Conservation (phyloP, 805 yeast genomes). For the Wickerhamomyces bovis region DNA sequence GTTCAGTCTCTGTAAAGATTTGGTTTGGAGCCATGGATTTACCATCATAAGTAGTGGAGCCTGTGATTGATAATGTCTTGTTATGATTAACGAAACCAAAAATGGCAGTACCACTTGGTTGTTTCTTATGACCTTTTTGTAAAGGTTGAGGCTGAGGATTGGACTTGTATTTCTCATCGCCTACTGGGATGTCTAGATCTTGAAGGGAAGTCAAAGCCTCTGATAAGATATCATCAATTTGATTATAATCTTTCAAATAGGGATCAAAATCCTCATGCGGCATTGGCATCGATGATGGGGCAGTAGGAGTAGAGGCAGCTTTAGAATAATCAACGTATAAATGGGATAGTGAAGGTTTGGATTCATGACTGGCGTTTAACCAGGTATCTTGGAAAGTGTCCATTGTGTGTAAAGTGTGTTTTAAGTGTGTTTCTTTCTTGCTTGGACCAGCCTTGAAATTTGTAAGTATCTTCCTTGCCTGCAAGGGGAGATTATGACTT, state of each 20-base stretch:
- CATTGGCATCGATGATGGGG: constrained; percentile 1
- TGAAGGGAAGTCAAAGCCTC: constrained; percentile 50
- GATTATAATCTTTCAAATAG: constrained; percentile 11
- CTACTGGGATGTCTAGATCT: constrained; percentile 57
- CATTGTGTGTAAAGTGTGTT: too few species aligned
- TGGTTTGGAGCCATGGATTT: constrained; percentile 19
- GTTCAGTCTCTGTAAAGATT: constrained; percentile 10
- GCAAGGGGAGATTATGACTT: constrained; percentile 7
- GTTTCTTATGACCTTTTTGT: constrained; percentile 43
- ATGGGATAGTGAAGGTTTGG: constrained; percentile 4
- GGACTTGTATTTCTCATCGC: constrained; percentile 12
- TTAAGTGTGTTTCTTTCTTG: background rate
- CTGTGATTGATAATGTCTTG: constrained; percentile 56
- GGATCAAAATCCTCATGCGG: constrained; percentile 15
- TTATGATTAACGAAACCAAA: constrained; percentile 67
- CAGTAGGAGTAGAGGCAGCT: background rate
- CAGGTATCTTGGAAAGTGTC: constrained; percentile 4
- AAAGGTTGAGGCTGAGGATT: constrained; percentile 1
- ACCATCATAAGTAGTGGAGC: constrained; percentile 24
- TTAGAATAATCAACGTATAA: constrained; percentile 5
- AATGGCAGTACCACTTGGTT: constrained; percentile 73
- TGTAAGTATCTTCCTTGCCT: constrained; percentile 7
- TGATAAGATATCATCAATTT: constrained; percentile 44
- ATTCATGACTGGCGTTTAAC: constrained; percentile 2
- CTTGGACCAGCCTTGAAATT: constrained; percentile 4